These are phyloP conservation scores for Globisporangium yorkense DNA, from an alignment of 352 stramenopile species.

Conservation along the genomic window DNA sequence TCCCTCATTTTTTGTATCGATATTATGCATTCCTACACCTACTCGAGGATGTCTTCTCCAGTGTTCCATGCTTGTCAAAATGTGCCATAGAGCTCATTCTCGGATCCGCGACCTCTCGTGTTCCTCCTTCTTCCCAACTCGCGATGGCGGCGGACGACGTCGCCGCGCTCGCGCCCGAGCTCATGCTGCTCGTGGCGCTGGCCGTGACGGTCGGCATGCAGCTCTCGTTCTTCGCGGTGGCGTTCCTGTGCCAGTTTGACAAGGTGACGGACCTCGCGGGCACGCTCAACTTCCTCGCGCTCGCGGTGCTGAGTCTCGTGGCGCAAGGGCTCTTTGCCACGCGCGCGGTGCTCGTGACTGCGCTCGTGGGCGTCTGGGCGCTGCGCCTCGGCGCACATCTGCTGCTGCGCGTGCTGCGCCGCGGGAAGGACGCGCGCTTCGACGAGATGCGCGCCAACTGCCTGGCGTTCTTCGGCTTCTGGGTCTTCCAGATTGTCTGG, in stretches of 20 bases:
- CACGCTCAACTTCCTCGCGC: constrained; percentile 51
- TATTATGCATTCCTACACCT: not conserved
- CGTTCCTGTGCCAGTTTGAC: constrained; percentile 57
- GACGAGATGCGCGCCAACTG: constrained; percentile 67
- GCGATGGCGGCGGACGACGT: constrained; percentile 4
- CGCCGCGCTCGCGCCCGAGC: constrained; percentile 11
- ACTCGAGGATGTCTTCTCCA: not conserved
- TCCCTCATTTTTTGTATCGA: not conserved
- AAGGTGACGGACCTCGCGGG: constrained; percentile 62
- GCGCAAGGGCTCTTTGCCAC: constrained; percentile 35
- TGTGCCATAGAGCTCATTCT: not conserved
- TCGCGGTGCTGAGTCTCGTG: constrained; percentile 44
- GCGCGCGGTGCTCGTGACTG: constrained; percentile 43
- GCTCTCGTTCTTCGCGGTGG: constrained; percentile 52
- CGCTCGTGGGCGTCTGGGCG: constrained; percentile 46
- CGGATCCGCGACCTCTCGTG: not conserved
- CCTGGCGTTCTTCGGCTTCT: constrained; percentile 64
- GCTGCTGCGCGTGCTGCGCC: constrained; percentile 55
- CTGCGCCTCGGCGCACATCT: constrained; percentile 63
- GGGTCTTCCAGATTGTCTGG: constrained; percentile 82
- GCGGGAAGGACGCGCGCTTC: constrained; percentile 71
- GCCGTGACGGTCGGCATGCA: constrained; percentile 47
- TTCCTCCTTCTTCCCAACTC: not conserved
- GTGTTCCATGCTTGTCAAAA: not conserved
- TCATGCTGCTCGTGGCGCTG: constrained; percentile 41